Percentiles rank a stretch among this genome's conserved stretches.
phyloP scores from a whole-genome alignment of 176 grass and related monocot species.

The Hordeum marinum region DNA sequence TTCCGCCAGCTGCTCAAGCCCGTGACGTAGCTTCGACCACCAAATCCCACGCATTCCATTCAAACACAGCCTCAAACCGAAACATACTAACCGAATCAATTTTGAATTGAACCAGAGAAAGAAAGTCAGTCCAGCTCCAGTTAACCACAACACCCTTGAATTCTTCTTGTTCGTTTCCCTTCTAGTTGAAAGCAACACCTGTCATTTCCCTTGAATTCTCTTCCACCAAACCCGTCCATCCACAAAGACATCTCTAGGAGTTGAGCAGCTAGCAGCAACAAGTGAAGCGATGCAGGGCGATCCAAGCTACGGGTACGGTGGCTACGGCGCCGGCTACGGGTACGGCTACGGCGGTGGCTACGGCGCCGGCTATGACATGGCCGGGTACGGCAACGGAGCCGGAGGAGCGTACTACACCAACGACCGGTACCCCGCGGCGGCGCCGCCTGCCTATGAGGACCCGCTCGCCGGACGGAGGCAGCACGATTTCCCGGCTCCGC shows the following conservation, averaged over 20 bases:
- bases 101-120: slow-evolving; percentile 5
- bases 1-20: slow-evolving; percentile 94
- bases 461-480: slow-evolving; percentile 38
- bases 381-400: slow-evolving; percentile 24
- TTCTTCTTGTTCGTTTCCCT: background rate
- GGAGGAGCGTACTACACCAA: slow-evolving; percentile 38
- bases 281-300: slow-evolving; percentile 52
- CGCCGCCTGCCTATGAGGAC: slow-evolving; percentile 28
- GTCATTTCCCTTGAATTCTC: background rate
- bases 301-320: slow-evolving; percentile 48
- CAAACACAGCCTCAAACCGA: background rate
- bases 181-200: background rate
- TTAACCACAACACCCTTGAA: background rate
- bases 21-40: slow-evolving; percentile 52
- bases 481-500: slow-evolving; percentile 67
- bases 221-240: background rate
- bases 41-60: background rate
- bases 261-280: background rate
- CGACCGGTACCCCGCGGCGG: slow-evolving; percentile 33
- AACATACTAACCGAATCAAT: slow-evolving; percentile 13
- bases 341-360: slow-evolving; percentile 31
- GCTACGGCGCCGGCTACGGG: slow-evolving; percentile 25
- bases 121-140: background rate
- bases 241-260: background rate
- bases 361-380: slow-evolving; percentile 38